Base-by-base conservation (phyloP, 306 rosid species). In the Morella rubra region DNA sequence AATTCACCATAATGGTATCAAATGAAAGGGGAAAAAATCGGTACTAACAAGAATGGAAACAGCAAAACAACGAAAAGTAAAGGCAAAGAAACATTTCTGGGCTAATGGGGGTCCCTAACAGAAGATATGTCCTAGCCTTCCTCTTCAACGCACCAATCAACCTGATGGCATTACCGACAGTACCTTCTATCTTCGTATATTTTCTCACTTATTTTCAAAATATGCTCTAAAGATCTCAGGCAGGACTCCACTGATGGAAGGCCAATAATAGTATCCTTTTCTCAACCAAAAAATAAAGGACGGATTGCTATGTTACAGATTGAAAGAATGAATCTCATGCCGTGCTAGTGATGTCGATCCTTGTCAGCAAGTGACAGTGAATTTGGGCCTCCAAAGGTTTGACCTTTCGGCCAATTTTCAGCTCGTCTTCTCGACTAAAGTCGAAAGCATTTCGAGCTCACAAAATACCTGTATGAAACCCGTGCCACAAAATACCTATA, bases 251-350 rank as follows among this genome's bases (percentile, higher is more conserved):
- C 84, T 72, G 84, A 73, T 44, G 37, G 79, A 89, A 81, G 86
- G 85, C 81, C 87, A 81, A 90, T 71, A 81, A 77, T 79, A 84
- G 83, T 84, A 85, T 83, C 82, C 87, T 88, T 87, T 78, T 86
- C 77, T 82, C 84, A 84, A 81, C 88, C 95, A 84, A 92, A 88
- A 87, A 79, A 70, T 78, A 82, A 80, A 80, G 84, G 89, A 88
- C 71, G 77, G 73, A 69, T 82, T 85, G 84, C 90, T 87, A 81
- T 83, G 87, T 89, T 84, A 90, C 91, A 92, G 84, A 89, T 83
- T 75, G 80, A 81, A 81, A 81, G 92, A 89, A 84, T 87, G 92
- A 84, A 42, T 85, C 81, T 84, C 86, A 82, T 66, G 85, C 84
- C 83, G 81, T 67, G 79, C 71, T 79, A 71, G 59, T 73, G 77